Evolutionary conservation across 225 moss, liverwort and hornwort genomes (phyloP).

Genomic region (Thuidium tamariscinum): DNA sequence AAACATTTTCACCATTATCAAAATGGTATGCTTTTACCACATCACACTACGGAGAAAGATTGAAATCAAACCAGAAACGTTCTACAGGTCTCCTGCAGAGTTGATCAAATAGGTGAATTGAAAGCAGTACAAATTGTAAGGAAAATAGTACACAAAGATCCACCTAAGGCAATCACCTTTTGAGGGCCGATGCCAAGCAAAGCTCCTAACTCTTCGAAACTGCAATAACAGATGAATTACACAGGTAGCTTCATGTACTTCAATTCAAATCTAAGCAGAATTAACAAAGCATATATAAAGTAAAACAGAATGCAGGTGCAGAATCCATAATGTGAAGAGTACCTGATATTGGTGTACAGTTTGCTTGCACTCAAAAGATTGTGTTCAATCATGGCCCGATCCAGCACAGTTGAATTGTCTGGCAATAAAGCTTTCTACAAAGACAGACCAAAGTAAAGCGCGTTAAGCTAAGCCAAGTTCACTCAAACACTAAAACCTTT

Average conservation of each 20-base stretch:
- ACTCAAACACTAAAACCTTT: neutral
- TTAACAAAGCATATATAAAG: neutral
- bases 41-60: neutral
- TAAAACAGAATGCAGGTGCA: neutral
- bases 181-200: slow-evolving; percentile 92
- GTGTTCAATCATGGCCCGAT: slow-evolving; percentile 99
- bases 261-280: neutral
- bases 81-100: neutral
- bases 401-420: slow-evolving; percentile 92
- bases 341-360: slow-evolving; percentile 98
- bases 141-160: neutral
- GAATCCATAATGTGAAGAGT: neutral
- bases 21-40: neutral
- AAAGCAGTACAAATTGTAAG: neutral
- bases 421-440: slow-evolving; percentile 88
- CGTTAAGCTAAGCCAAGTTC: neutral
- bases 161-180: slow-evolving; percentile 47
- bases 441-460: neutral
- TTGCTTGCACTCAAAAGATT: slow-evolving; percentile 98
- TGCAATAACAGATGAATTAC: slow-evolving; percentile 24
- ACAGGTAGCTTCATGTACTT: neutral
- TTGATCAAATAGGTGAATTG: neutral
- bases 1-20: neutral
- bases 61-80: neutral
- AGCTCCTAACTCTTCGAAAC: slow-evolving; percentile 97